phyloP scores from a whole-genome alignment of 805 yeast genomes.

The Candida berthetii region DNA sequence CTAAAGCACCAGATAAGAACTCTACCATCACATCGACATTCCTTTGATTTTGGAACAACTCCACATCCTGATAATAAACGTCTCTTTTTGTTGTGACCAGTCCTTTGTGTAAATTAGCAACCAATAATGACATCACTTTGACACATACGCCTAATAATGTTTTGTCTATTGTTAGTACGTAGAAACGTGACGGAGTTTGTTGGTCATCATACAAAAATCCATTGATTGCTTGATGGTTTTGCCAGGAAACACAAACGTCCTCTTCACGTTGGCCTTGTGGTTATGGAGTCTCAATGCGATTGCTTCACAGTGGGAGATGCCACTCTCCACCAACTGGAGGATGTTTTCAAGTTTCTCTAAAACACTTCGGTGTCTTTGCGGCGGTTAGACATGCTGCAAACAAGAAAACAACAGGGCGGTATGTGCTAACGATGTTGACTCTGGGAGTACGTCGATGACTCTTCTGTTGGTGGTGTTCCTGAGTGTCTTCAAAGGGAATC shows the following conservation, averaged over 20 bases:
- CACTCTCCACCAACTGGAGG: neutral
- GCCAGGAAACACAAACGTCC: neutral
- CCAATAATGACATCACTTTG: conserved; percentile 8
- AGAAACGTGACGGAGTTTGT: neutral
- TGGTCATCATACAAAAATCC: neutral
- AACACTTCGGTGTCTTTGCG: neutral
- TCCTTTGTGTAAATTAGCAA: conserved; percentile 10
- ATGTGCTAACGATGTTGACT: neutral
- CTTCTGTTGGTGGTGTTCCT: neutral
- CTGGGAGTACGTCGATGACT: neutral
- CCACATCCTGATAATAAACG: conserved; percentile 56
- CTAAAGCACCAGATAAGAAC: conserved; percentile 31
- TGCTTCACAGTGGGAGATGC: neutral
- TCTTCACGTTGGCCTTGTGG: neutral
- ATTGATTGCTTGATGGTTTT: neutral
- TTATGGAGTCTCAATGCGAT: neutral
- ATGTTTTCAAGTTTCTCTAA: neutral
- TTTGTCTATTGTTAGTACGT: neutral
- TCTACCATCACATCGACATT: conserved; percentile 35
- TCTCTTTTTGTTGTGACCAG: conserved; percentile 41
- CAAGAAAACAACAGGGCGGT: neutral
- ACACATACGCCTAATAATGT: conserved; percentile 2
- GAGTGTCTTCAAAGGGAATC: too few species aligned
- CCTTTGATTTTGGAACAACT: conserved; percentile 40
- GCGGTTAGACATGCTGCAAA: neutral